Evolutionary conservation across 75 land plant genomes (phyloP).

Genomic region (Ceratopteris richardii): DNA sequence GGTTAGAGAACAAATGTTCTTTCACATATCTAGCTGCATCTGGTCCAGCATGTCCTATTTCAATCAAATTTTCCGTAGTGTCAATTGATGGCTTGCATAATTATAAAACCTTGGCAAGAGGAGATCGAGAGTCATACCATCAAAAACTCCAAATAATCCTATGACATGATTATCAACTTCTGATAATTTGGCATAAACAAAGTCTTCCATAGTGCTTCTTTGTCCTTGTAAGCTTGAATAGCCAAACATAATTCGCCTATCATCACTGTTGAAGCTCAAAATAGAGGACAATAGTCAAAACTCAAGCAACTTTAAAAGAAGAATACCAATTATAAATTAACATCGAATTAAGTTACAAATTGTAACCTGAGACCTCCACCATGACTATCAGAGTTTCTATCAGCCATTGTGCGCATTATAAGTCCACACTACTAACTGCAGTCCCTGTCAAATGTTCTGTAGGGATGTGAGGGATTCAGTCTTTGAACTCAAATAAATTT

Average conservation of each 20-base stretch:
- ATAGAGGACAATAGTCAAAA: background rate
- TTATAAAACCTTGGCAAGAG: background rate
- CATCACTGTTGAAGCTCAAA: slow-evolving; percentile 12
- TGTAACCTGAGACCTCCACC: slow-evolving; percentile 1
- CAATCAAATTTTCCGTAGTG: background rate
- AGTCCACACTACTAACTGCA: too few species aligned
- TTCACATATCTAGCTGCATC: slow-evolving; percentile 83
- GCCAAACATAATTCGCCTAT: slow-evolving; percentile 67
- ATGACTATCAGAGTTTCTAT: background rate
- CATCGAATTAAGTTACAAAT: background rate
- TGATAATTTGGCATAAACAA: slow-evolving; percentile 49
- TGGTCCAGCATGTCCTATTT: slow-evolving; percentile 76
- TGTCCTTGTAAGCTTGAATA: slow-evolving; percentile 71
- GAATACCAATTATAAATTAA: background rate
- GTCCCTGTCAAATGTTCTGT: too few species aligned
- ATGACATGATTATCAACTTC: slow-evolving; percentile 71
- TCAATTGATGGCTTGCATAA: too few species aligned
- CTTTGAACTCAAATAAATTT: too few species aligned
- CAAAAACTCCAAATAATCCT: slow-evolving; percentile 84
- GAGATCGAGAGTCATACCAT: slow-evolving; percentile 34
- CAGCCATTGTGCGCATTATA: background rate
- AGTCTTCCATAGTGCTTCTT: slow-evolving; percentile 82
- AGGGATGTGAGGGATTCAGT: too few species aligned
- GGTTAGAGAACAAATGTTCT: slow-evolving; percentile 61
- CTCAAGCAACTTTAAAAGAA: background rate